These are phyloP conservation scores for Sphenostylis stenocarpa DNA, from an alignment of 306 rosid genomes.

Conservation along the genomic window DNA sequence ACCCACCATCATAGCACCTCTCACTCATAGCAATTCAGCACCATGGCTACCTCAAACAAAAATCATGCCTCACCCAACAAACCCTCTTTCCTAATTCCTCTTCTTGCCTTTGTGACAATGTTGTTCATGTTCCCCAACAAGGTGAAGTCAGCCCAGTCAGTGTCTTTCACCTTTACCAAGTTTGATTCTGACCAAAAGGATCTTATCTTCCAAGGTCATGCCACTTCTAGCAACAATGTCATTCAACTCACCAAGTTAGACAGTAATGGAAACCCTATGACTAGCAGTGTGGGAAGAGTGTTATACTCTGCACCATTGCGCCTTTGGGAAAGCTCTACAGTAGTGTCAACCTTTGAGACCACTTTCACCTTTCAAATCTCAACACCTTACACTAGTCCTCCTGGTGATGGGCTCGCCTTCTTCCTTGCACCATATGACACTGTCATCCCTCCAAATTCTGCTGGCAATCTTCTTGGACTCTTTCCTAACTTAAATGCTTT, in stretches of 20 bases:
- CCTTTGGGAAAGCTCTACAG: not conserved
- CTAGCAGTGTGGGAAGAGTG: not conserved
- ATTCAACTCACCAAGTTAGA: not conserved
- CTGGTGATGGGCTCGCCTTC: not conserved
- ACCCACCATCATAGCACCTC: too few relatives aligned
- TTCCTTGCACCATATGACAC: not conserved
- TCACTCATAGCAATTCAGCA: too few relatives aligned
- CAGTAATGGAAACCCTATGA: rapidly evolving
- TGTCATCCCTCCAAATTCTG: not conserved
- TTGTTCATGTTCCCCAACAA: too few relatives aligned
- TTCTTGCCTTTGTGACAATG: too few relatives aligned
- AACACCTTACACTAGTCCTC: not conserved
- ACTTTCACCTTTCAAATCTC: not conserved
- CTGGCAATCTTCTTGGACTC: not conserved
- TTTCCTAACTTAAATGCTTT: not conserved
- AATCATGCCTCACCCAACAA: too few relatives aligned
- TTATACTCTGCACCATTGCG: not conserved
- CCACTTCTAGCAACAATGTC: not conserved
- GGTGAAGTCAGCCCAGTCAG: not conserved
- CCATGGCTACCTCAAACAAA: too few relatives aligned
- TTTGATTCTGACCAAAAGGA: not conserved
- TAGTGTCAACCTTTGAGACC: not conserved
- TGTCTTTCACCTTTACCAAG: not conserved
- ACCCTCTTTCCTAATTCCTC: too few relatives aligned
- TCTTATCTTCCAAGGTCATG: not conserved